Base-by-base conservation (phyloP, 106 monocot genomes). In the Acorus calamus region DNA sequence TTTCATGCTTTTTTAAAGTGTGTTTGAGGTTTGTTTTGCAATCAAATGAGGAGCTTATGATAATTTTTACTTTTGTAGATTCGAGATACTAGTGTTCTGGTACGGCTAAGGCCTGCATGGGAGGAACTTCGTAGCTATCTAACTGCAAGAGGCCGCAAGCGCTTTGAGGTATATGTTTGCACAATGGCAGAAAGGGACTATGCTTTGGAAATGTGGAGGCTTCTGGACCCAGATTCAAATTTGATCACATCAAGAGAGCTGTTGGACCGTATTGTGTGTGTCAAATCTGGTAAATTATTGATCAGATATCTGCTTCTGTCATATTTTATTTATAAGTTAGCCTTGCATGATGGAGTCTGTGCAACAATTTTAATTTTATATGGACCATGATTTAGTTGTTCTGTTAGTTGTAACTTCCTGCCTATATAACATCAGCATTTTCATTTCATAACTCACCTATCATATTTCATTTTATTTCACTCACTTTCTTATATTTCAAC, bases 141-240 rank as follows among this genome's bases (percentile, higher is more conserved):
- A 69, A 99, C 83, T 77, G 98, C 98, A 56, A 92, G 69, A 86
- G 98, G 98, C 41, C 92, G 98, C 62, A 99, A 99, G 54, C 80
- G 98, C 49, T 99, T 99, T 80, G 92, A 99, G 75, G 98, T 92
- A 28, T 99, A 85, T 83, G 98, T 99, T 70, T 99, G 98, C 63
- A 99, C 98, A 63, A 88, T 99, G 92, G 98, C 98, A 50, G 98
- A 99, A 77, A 80, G 88, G 78, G 98, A 99, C 77, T 99, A 99
- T 73, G 98, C 98, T 48, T 70, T 99, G 55, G 98, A 99, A 77
- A 99, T 99, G 98, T 99, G 98, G 98, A 83, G 98, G 59, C 85
- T 99, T 73, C 88, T 99, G 60, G 98, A 99, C 64, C 98, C 98
- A 57, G 91, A 92, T 71, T 80, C 76, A 66, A 88, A 76, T 60